Conservation (phyloP, 306 rosid genomes). For the Cicer yamashitae region DNA sequence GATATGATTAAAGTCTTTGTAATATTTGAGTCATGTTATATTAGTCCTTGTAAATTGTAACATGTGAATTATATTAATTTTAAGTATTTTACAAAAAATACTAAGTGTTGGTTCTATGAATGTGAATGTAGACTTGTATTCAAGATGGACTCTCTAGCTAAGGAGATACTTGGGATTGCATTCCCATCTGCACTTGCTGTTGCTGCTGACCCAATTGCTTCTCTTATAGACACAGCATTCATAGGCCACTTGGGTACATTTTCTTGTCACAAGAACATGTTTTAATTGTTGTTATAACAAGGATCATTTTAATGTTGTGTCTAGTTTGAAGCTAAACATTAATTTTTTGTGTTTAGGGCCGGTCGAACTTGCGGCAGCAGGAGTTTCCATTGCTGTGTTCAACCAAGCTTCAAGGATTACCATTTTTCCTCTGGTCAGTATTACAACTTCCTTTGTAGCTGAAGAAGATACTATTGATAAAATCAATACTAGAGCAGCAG, state of each 20-base stretch:
- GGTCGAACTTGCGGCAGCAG: constrained; percentile 96
- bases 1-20: not conserved
- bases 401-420: constrained; percentile 96
- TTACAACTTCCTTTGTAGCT: constrained; percentile 95
- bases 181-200: constrained; percentile 92
- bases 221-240: constrained; percentile 95
- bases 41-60: not conserved
- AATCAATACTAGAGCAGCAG: constrained; percentile 44
- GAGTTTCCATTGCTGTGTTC: constrained; percentile 89
- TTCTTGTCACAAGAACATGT: constrained; percentile 16
- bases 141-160: constrained; percentile 74
- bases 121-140: constrained; percentile 66
- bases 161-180: constrained; percentile 85
- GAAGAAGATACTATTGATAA: constrained; percentile 80
- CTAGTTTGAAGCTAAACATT: not conserved
- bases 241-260: constrained; percentile 89
- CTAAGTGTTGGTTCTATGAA: constrained; percentile 24
- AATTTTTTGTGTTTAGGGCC: constrained; percentile 57
- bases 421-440: constrained; percentile 92
- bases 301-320: not conserved
- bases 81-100: not conserved
- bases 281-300: not conserved
- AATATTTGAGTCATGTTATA: not conserved
- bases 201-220: constrained; percentile 98
- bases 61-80: not conserved